phyloP scores from a whole-genome alignment of 768 basidiomycete species.

The Leucosporidium yakuticum region DNA sequence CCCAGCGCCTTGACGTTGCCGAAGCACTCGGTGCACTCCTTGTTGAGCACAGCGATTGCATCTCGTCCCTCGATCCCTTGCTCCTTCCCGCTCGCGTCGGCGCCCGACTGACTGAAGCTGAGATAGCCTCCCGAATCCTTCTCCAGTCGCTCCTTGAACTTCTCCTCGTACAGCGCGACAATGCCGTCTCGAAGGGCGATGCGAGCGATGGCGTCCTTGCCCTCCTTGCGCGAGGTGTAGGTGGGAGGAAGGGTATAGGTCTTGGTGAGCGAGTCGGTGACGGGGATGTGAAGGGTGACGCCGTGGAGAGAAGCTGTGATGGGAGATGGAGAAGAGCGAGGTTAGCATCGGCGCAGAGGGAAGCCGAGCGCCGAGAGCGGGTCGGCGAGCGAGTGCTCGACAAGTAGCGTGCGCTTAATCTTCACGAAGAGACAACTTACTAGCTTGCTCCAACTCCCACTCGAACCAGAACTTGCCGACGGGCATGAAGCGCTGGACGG shows the following conservation, averaged over 20 bases:
- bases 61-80: no score
- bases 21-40: no score
- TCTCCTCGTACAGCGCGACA: background rate
- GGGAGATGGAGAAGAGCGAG: background rate
- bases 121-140: conserved; percentile 8
- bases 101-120: background rate
- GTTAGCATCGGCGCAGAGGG: background rate
- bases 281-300: conserved; percentile 9
- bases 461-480: background rate
- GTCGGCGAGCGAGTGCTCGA: no score
- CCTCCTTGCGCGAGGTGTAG: background rate
- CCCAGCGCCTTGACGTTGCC: no score
- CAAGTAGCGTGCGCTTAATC: no score
- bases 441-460: conserved; percentile 11
- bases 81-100: no score
- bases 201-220: conserved; percentile 12
- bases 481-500: conserved; percentile 4
- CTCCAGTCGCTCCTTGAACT: conserved; percentile 5
- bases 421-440: conserved; percentile 3
- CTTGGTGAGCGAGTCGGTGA: background rate
- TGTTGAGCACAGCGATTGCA: no score
- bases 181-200: conserved; percentile 11
- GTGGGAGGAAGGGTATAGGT: background rate
- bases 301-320: conserved; percentile 6
- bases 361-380: background rate